A percentile compares a stretch with the other conserved stretches of the same genome.
phyloP scores from a whole-genome alignment of 2,329 filamentous ascomycete genomes.

The Emmonsiellopsis sp. region DNA sequence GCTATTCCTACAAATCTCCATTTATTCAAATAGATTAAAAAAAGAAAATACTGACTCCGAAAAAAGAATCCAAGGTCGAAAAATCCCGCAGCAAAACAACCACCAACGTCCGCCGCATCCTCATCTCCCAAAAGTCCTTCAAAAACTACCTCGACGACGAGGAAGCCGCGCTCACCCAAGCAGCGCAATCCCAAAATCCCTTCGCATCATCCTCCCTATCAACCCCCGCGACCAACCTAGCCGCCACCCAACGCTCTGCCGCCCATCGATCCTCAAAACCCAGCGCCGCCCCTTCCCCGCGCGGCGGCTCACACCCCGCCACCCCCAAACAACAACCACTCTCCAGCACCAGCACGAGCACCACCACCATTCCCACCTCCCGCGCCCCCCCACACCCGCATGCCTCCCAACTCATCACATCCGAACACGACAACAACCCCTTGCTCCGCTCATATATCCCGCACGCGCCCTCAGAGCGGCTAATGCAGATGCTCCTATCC shows the following conservation, averaged over 20 bases:
- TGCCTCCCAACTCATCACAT: conserved; percentile 22
- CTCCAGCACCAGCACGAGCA: background rate
- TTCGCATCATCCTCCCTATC: background rate
- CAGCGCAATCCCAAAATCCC: conserved; percentile 5
- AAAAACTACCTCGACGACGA: conserved; percentile 44
- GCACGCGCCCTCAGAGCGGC: conserved; percentile 33
- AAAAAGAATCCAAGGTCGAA: conserved; percentile 12
- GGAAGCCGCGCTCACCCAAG: conserved; percentile 33
- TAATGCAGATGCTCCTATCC: conserved; percentile 37
- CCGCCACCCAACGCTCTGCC: conserved; percentile 6
- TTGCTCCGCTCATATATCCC: conserved; percentile 36
- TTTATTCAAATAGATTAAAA: background rate
- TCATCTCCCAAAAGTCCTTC: conserved; percentile 42
- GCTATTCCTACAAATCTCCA: background rate
- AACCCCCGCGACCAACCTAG: background rate
- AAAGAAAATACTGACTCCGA: background rate
- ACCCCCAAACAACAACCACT: background rate
- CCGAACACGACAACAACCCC: conserved; percentile 34
- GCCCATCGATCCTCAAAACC: conserved; percentile 2
- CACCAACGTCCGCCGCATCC: conserved; percentile 38
- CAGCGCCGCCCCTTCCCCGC: background rate
- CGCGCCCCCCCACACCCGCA: background rate
- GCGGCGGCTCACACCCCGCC: background rate
- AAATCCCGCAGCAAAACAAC: conserved; percentile 33
- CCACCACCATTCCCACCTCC: background rate